Base-by-base conservation (phyloP, 306 rosid genomes). In the Inga oerstediana region DNA sequence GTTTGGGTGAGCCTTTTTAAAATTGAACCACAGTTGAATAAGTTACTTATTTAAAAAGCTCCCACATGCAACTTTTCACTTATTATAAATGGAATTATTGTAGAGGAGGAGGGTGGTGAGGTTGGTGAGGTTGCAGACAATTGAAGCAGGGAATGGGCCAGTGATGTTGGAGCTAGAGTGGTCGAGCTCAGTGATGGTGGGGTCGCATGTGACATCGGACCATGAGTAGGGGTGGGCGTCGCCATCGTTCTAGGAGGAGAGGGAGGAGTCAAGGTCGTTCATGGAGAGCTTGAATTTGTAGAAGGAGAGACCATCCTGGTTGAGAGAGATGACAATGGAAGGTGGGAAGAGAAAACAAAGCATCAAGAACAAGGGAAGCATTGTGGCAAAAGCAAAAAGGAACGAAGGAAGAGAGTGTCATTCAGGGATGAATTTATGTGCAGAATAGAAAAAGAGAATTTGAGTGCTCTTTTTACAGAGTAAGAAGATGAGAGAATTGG, bases 261-360 rank as follows among this genome's bases (percentile, higher is more conserved):
- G 89, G n/a, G 80, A 16, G 10, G 92, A 86, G 87, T 72, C 76
- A 0, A 91, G 93, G 69, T 93, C 93, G 19, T 84, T 88, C 1
- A 95, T 24, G 4, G 94, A 86, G 79, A 54, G 79, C 79, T 90
- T 95, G 69, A 92, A 81, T 14, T 83, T 75, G 62, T 79, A 83
- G 10, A 95, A 95, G 80, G 82, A 78, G 15, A 80, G 83, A 30
- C 93, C 96, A 8, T 95, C 97, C 46, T 89, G 96, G 90, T 86
- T 91, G 1, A 95, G 88, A 17, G 83, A 72, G 4, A 68, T 35
- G 20, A 74, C 14, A 46, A 64, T 3, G 13, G 76, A 14, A 10
- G 82, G 78, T 0, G 39, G 52, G 9, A 78, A 15, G 48, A 82
- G 19, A 59, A 79, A 15, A 68, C 72, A 35, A 56, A 81, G 51